Evolutionary conservation across 305 asterid genomes (phyloP).

Genomic region (Fraxinus angustifolia): DNA sequence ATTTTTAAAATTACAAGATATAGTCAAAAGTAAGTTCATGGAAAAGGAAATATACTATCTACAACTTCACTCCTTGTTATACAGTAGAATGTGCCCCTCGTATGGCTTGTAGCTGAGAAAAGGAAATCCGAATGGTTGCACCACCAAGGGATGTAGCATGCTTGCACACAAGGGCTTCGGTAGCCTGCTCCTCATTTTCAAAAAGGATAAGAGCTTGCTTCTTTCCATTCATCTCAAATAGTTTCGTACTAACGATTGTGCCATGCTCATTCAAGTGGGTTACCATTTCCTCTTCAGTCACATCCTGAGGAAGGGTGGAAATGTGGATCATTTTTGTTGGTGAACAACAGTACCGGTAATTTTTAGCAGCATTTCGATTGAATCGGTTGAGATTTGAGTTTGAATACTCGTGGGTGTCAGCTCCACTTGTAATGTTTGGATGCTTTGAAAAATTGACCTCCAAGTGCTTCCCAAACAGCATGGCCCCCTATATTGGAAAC

Average conservation of each 20-base stretch:
- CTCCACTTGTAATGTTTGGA: conserved; percentile 75
- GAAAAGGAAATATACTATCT: conserved; percentile 12
- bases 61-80: background rate
- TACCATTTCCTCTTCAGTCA: conserved; percentile 69
- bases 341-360: conserved; percentile 89
- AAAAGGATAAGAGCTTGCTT: conserved; percentile 88
- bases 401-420: conserved; percentile 86
- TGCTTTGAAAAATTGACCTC: conserved; percentile 91
- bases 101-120: conserved; percentile 90
- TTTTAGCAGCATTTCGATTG: conserved; percentile 91
- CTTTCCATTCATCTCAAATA: conserved; percentile 95
- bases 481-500: conserved; percentile 57
- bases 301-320: conserved; percentile 84
- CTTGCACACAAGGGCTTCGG: conserved; percentile 96
- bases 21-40: conserved; percentile 4
- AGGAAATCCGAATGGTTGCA: conserved; percentile 84
- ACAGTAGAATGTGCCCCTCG: conserved; percentile 29
- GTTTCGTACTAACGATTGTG: conserved; percentile 54
- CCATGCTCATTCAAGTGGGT: conserved; percentile 85
- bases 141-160: conserved; percentile 88
- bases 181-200: conserved; percentile 88
- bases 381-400: conserved; percentile 94
- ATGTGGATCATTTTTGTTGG: conserved; percentile 96
- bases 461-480: conserved; percentile 83
- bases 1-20: conserved; percentile 8